Conservation (phyloP, 148 eudicot genomes). For the Silene latifolia region DNA sequence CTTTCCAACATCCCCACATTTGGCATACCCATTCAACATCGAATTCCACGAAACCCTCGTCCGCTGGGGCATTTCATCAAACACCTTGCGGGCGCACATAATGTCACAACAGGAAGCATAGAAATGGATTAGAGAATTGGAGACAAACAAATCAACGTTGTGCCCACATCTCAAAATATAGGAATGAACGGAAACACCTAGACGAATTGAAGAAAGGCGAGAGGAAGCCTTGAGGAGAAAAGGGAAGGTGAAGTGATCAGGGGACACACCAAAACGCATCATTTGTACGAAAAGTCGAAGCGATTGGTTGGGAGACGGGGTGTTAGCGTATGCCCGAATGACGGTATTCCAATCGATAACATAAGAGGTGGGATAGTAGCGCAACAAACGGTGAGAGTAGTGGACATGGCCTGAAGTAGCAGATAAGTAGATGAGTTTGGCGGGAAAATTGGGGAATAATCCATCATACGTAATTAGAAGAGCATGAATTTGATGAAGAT, state of each 20-base stretch:
- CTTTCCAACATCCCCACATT: slow-evolving; percentile 54
- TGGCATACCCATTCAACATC: slow-evolving; percentile 69
- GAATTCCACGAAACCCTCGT: slow-evolving; percentile 77
- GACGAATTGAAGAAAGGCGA: slow-evolving; percentile 29
- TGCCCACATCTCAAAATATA: slow-evolving; percentile 43
- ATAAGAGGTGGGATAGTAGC: slow-evolving; percentile 38
- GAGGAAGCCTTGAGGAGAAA: slow-evolving; percentile 66
- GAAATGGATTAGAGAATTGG: slow-evolving; percentile 76
- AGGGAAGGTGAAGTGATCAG: slow-evolving; percentile 74
- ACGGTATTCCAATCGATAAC: slow-evolving; percentile 54
- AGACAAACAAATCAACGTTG: slow-evolving; percentile 49
- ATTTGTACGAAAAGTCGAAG: slow-evolving; percentile 43
- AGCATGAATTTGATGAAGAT: slow-evolving; percentile 58
- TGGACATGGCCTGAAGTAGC: slow-evolving; percentile 35
- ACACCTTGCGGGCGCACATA: slow-evolving; percentile 50
- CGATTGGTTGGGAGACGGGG: slow-evolving; percentile 41
- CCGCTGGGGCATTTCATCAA: slow-evolving; percentile 62
- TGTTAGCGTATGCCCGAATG: slow-evolving; percentile 50
- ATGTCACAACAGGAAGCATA: slow-evolving; percentile 47
- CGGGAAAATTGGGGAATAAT: slow-evolving; percentile 28
- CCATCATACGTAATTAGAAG: slow-evolving; percentile 42
- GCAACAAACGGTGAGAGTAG: slow-evolving; percentile 48
- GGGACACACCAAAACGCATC: slow-evolving; percentile 44
- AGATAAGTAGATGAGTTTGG: slow-evolving; percentile 45
- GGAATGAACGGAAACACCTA: slow-evolving; percentile 45